These are phyloP conservation scores for Phellinidium pouzarii DNA, from an alignment of 1,284 basidiomycete species.

Conservation along the genomic window DNA sequence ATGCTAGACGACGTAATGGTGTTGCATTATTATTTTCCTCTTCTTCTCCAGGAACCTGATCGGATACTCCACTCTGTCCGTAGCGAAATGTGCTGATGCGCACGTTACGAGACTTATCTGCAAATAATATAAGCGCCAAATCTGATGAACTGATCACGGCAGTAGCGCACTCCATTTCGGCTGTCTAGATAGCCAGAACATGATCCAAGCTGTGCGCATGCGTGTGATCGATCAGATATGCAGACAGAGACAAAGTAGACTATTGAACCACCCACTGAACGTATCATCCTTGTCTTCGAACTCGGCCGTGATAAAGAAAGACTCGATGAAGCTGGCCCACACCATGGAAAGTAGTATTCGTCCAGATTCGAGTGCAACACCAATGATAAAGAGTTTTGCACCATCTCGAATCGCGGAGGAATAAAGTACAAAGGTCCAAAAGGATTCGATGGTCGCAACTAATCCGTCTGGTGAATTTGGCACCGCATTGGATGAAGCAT, in stretches of 20 bases:
- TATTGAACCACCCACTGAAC: constrained; percentile 39
- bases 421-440: constrained; percentile 23
- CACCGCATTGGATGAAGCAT: neutral
- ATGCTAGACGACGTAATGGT: constrained; percentile 34
- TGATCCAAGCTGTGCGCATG: constrained; percentile 47
- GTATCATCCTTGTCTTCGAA: constrained; percentile 54
- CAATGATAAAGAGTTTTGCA: constrained; percentile 54
- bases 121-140: constrained; percentile 1
- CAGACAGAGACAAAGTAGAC: constrained; percentile 2
- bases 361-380: constrained; percentile 50
- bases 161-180: constrained; percentile 36
- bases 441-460: neutral
- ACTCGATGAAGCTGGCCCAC: constrained; percentile 40
- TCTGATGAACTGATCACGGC: neutral
- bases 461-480: neutral
- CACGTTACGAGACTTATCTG: constrained; percentile 40
- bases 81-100: constrained; percentile 41
- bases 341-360: constrained; percentile 38
- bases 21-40: constrained; percentile 25
- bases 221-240: neutral
- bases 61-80: constrained; percentile 30
- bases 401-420: constrained; percentile 55
- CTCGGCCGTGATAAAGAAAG: constrained; percentile 55
- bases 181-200: constrained; percentile 54
- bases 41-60: constrained; percentile 32